A percentile compares a stretch with the other conserved stretches of the same genome.
Conservation (phyloP, 768 basidiomycete species). For the Pholiota molesta region DNA sequence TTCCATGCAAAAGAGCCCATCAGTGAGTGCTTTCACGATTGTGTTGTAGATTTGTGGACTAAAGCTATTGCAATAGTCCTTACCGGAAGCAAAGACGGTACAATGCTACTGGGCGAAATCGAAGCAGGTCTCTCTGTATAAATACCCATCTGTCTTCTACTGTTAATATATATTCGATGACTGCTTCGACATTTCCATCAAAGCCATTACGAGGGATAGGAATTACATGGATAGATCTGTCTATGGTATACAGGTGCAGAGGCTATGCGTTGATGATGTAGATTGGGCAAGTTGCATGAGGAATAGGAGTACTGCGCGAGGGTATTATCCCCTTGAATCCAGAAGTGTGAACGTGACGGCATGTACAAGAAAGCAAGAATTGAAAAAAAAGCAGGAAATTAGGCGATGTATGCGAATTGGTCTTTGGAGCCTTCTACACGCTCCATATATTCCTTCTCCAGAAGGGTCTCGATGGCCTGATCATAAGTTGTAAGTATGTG, state of each 20-base stretch:
- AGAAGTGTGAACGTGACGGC: not conserved
- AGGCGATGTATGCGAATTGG: slow-evolving; percentile 81
- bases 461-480: slow-evolving; percentile 85
- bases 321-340: not conserved
- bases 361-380: not conserved
- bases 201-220: slow-evolving; percentile 14
- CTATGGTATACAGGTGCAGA: slow-evolving; percentile 12
- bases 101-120: slow-evolving; percentile 90
- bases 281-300: not conserved
- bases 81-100: slow-evolving; percentile 91
- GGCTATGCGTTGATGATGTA: not conserved
- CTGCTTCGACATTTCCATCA: slow-evolving; percentile 9
- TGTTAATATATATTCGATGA: slow-evolving; percentile 5
- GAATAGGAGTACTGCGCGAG: not conserved
- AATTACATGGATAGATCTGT: slow-evolving; percentile 12
- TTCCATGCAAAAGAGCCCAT: slow-evolving; percentile 97
- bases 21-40: slow-evolving; percentile 52
- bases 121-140: slow-evolving; percentile 62
- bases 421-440: slow-evolving; percentile 91
- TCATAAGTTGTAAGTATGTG: slow-evolving; percentile 19
- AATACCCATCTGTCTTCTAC: not conserved
- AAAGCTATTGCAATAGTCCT: slow-evolving; percentile 61
- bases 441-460: slow-evolving; percentile 98
- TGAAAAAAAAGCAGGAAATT: slow-evolving; percentile 23
- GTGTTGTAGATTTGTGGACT: slow-evolving; percentile 9